A percentile compares a stretch with the other conserved stretches of the same genome.
These are phyloP conservation scores for Lentinula boryana DNA, from an alignment of 768 basidiomycete species.

Conservation along the genomic window DNA sequence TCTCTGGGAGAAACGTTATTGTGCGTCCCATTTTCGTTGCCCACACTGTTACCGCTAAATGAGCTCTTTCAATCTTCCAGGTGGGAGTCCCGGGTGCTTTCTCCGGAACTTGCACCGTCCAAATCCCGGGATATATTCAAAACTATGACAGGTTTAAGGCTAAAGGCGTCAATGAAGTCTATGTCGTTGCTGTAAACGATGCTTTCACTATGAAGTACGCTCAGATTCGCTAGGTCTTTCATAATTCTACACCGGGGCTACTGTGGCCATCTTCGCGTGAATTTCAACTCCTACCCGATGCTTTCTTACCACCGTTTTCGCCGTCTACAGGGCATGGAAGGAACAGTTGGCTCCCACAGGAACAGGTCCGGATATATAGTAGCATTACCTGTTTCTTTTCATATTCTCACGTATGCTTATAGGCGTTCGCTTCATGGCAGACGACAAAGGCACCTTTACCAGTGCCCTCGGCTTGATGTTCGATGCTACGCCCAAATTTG, in stretches of 20 bases:
- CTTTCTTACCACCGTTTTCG: background rate
- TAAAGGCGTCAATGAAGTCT: conserved; percentile 49
- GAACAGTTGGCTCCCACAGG: conserved; percentile 50
- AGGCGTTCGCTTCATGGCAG: conserved; percentile 60
- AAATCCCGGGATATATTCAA: conserved; percentile 1
- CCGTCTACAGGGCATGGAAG: conserved; percentile 56
- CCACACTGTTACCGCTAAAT: background rate
- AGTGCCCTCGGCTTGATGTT: conserved; percentile 52
- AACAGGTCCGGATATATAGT: conserved; percentile 39
- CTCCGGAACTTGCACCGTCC: conserved; percentile 33
- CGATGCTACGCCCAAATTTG: conserved; percentile 57
- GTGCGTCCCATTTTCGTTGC: conserved; percentile 28
- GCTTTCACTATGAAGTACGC: conserved; percentile 37
- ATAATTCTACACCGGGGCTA: too few species aligned
- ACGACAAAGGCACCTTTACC: conserved; percentile 58
- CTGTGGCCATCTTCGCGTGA: background rate
- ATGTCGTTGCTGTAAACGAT: conserved; percentile 55
- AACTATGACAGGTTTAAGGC: conserved; percentile 43
- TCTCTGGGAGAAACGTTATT: conserved; percentile 59
- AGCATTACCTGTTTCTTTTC: background rate
- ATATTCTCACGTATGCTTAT: conserved; percentile 8
- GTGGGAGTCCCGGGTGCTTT: conserved; percentile 77
- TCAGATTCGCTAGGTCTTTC: background rate
- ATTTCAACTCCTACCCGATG: background rate
- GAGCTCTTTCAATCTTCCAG: conserved; percentile 21